Evolutionary conservation across 495 filamentous ascomycete species (phyloP), one percentile per base, ranked within the genome.

Genomic region (Gamarada debralockiae): DNA sequence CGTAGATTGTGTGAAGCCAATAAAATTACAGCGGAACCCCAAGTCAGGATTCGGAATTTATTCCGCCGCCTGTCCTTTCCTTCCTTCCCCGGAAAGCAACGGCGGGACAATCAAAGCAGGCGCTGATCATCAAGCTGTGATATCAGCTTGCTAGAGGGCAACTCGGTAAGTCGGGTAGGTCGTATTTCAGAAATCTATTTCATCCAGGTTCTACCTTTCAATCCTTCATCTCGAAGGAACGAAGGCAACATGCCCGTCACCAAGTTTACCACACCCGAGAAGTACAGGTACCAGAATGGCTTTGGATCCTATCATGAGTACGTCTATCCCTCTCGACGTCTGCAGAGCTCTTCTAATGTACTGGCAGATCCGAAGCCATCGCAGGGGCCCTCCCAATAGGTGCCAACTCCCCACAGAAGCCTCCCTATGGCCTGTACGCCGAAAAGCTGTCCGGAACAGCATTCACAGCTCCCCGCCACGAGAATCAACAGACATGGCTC

Each of bases 371-470:
- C 49, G 70, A 78, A 62, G 75, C 74, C 37, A 60, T 73, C 33
- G 60, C 57, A 6, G 68, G 68, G 41, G 73, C 77, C 27, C 70
- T 80, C 7, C 78, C 78, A 23, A 58, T 75, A 48, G 91, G 78
- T 43, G 81, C 86, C 13, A 96, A 96, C 73, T 92, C 88, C 8
- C 92, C 92, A 1, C 92, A 96, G 64, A 92, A 93, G 59, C 86
- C 84, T 2, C 78, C 89, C 0, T 81, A 85, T 44, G 92, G 91
- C 1, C 79, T 97, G 34, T 97, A 96, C 66, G 79, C 89, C 42
- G 92, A 97, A 67, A 96, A 96, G 77, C 81, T 97, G 23, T 96
- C 92, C 0, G 92, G 92, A 14, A 95, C 92, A 6, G 85, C 92
- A 33, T 97, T 97, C 65, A 97, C 92, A 22, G 89, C 91, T 5